These are phyloP conservation scores for Physaria fendleri DNA, from an alignment of 345 rosid species.

Conservation along the genomic window DNA sequence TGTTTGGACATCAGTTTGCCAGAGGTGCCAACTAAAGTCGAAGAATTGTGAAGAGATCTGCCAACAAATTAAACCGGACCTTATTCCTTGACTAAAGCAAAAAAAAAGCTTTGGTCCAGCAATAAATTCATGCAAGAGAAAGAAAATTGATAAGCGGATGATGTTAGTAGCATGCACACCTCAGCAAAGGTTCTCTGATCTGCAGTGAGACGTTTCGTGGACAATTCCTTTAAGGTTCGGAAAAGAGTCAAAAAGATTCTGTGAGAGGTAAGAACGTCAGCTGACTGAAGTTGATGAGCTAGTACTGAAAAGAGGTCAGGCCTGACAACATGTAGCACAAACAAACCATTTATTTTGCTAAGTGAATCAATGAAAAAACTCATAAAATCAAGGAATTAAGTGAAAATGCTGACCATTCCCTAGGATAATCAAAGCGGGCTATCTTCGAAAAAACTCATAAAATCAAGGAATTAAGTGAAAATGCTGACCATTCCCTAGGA, in stretches of 20 bases:
- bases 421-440: slow-evolving; percentile 95
- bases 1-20: slow-evolving; percentile 90
- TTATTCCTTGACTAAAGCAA: slow-evolving; percentile 23
- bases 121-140: slow-evolving; percentile 1
- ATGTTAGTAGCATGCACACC: slow-evolving; percentile 39
- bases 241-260: slow-evolving; percentile 87
- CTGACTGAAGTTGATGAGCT: slow-evolving; percentile 78
- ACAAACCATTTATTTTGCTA: slow-evolving; percentile 10
- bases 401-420: slow-evolving; percentile 46
- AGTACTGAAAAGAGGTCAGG: slow-evolving; percentile 75
- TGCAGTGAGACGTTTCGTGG: slow-evolving; percentile 83
- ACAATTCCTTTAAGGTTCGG: slow-evolving; percentile 85
- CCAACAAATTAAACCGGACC: slow-evolving; percentile 30
- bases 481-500: slow-evolving; percentile 66
- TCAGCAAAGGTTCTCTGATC: slow-evolving; percentile 79
- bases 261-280: slow-evolving; percentile 78
- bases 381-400: slow-evolving; percentile 10
- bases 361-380: not conserved
- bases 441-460: slow-evolving; percentile 47
- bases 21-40: slow-evolving; percentile 83
- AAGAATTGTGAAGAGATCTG: slow-evolving; percentile 91
- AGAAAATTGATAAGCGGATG: not conserved
- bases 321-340: slow-evolving; percentile 44
- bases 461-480: slow-evolving; percentile 12
- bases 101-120: slow-evolving; percentile 1